Conservation (phyloP, 2,329 filamentous ascomycete species). For the Diaporthe australafricana region DNA sequence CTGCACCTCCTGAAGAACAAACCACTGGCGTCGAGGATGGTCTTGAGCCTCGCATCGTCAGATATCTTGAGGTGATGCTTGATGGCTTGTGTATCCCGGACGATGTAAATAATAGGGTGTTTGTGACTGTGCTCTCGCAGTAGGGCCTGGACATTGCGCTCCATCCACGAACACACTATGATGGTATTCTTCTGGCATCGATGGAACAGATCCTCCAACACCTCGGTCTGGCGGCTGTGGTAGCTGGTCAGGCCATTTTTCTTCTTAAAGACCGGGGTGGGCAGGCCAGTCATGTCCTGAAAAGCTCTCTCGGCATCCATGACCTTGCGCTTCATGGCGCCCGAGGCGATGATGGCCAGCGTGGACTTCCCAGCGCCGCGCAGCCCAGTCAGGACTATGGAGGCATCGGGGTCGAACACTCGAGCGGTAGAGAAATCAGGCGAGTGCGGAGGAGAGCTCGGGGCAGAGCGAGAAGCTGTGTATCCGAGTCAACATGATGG, state of each 20-base stretch:
- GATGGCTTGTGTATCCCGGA: constrained; percentile 74
- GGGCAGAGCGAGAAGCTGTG: constrained; percentile 38
- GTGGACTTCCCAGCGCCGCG: constrained; percentile 82
- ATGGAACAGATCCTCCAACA: constrained; percentile 70
- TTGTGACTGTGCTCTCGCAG: constrained; percentile 71
- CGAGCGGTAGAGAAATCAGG: constrained; percentile 40
- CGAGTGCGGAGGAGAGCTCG: constrained; percentile 35
- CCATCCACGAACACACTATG: constrained; percentile 80
- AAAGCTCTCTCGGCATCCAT: constrained; percentile 78
- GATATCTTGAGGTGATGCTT: constrained; percentile 70
- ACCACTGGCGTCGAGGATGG: constrained; percentile 67
- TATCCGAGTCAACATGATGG: not conserved
- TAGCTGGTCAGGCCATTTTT: constrained; percentile 71
- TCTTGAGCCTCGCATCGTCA: constrained; percentile 66
- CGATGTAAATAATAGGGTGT: constrained; percentile 78
- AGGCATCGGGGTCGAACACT: constrained; percentile 70
- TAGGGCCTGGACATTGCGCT: constrained; percentile 69
- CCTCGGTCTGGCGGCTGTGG: constrained; percentile 70
- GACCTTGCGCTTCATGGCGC: constrained; percentile 75
- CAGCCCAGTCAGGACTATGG: constrained; percentile 79
- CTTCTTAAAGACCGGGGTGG: constrained; percentile 73
- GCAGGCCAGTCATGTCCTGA: constrained; percentile 70
- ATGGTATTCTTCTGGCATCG: constrained; percentile 71
- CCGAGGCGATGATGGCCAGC: constrained; percentile 79
- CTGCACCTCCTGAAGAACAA: constrained; percentile 73